Base-by-base conservation (phyloP, 2,329 filamentous ascomycete genomes). In the Trematosphaeria pertusa region DNA sequence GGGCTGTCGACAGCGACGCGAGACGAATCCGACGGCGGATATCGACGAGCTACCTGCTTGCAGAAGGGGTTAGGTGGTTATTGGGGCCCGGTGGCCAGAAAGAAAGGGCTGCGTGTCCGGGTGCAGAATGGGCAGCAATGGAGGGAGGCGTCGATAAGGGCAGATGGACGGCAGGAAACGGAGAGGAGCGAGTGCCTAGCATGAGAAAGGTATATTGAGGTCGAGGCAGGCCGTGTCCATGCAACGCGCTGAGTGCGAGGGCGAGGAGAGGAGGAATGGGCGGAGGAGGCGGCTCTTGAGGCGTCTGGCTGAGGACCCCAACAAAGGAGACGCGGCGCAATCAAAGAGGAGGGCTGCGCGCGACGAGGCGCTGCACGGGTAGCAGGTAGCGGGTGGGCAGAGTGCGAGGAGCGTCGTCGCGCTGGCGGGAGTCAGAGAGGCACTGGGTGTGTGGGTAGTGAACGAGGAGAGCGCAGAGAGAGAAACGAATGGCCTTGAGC, bases 31-130 rank as follows among this genome's bases (percentile, higher is more conserved):
- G 46, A 58, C 54, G 58, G 50, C 49, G 47, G 50, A 58, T 60
- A 48, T 48, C 51, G 49, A 54, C 47, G 54, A 48, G 41, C 30
- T 40, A 47, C 19, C 21, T 46, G 44, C 20, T 48, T 46, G 36
- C 35, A 50, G 43, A 42, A 41, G 44, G 39, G 44, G 21, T 39
- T 38, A 37, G 35, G 50, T 37, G 30, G 52, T 39, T 57, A 40
- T 42, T 7, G 50, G 39, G 38, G 26, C 46, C 42, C 22, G 22
- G 52, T 46, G 59, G 57, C 37, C 50, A 45, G 38, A 56, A 52
- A 54, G 45, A 56, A 54, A 58, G 64, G 65, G 64, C 53, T 55
- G 46, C 53, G 64, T 64, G 61, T 49, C 60, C 43, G 58, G 56
- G 54, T 43, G 58, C 49, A 48, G 57, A 46, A 56, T 47, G 58